phyloP scores from a whole-genome alignment of 306 rosid species.

The Quercus ilex region DNA sequence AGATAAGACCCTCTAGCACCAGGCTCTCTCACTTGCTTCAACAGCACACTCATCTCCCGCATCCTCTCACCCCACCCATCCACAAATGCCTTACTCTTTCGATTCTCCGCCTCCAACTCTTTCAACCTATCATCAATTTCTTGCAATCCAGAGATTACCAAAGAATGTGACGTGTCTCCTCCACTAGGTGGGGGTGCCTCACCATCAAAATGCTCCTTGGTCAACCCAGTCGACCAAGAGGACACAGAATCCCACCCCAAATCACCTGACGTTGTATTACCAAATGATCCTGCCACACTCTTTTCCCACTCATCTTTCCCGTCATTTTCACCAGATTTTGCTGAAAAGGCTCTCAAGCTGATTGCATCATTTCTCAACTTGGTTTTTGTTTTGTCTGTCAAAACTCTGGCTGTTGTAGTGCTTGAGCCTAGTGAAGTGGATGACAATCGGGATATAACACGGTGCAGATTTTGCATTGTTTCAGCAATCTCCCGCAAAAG shows the following conservation, averaged over 20 bases:
- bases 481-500: background rate
- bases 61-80: conserved; percentile 61
- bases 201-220: conserved; percentile 84
- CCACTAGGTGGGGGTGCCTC: conserved; percentile 20
- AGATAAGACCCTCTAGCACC: conserved; percentile 87
- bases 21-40: conserved; percentile 82
- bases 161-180: conserved; percentile 12
- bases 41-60: conserved; percentile 41
- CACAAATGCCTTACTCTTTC: conserved; percentile 37
- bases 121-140: conserved; percentile 52
- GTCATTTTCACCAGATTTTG: conserved; percentile 32
- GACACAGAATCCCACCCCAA: conserved; percentile 46
- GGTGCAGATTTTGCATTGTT: conserved; percentile 42
- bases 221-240: conserved; percentile 68
- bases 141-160: conserved; percentile 36
- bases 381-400: conserved; percentile 22
- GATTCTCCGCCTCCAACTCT: conserved; percentile 54
- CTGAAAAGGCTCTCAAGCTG: conserved; percentile 27
- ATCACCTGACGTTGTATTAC: conserved; percentile 17
- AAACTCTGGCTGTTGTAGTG: conserved; percentile 18
- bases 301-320: conserved; percentile 39
- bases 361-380: conserved; percentile 1
- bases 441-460: conserved; percentile 27
- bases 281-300: conserved; percentile 16
- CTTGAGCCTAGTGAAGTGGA: conserved; percentile 22